phyloP scores from a whole-genome alignment of 345 rosid species.

The Moricandia moricandioides region DNA sequence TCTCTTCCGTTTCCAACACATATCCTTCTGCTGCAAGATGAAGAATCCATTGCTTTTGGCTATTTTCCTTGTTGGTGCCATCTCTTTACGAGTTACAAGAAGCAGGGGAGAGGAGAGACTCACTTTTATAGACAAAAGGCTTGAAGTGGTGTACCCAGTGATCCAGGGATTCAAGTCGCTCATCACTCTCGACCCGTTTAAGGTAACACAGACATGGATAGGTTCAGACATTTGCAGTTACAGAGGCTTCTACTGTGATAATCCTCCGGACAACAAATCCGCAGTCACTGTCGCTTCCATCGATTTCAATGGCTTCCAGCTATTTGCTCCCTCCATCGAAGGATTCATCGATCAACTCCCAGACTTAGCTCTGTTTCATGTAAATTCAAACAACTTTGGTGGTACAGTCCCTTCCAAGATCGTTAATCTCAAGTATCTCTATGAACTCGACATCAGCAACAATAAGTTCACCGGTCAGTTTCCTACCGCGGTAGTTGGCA shows the following conservation, averaged over 20 bases:
- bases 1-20: background rate
- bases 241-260: conserved; percentile 77
- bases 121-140: conserved; percentile 60
- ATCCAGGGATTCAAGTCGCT: conserved; percentile 73
- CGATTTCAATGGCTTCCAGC: conserved; percentile 86
- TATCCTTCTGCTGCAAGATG: conserved; percentile 7
- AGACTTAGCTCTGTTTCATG: conserved; percentile 78
- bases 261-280: conserved; percentile 73
- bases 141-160: conserved; percentile 63
- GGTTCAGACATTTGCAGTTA: conserved; percentile 77
- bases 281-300: conserved; percentile 73
- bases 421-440: conserved; percentile 63
- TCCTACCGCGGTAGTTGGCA: conserved; percentile 55
- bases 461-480: conserved; percentile 72
- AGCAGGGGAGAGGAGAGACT: conserved; percentile 22
- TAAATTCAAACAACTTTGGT: conserved; percentile 71
- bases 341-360: conserved; percentile 76
- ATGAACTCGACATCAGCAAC: conserved; percentile 85
- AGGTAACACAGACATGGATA: conserved; percentile 65
- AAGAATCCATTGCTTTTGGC: background rate
- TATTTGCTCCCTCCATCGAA: conserved; percentile 67
- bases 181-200: conserved; percentile 66
- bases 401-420: conserved; percentile 59
- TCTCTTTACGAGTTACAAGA: background rate
- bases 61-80: conserved; percentile 10